These are phyloP conservation scores for Fusarium protoensiforme DNA, from an alignment of 2,329 filamentous ascomycete genomes.

Conservation along the genomic window DNA sequence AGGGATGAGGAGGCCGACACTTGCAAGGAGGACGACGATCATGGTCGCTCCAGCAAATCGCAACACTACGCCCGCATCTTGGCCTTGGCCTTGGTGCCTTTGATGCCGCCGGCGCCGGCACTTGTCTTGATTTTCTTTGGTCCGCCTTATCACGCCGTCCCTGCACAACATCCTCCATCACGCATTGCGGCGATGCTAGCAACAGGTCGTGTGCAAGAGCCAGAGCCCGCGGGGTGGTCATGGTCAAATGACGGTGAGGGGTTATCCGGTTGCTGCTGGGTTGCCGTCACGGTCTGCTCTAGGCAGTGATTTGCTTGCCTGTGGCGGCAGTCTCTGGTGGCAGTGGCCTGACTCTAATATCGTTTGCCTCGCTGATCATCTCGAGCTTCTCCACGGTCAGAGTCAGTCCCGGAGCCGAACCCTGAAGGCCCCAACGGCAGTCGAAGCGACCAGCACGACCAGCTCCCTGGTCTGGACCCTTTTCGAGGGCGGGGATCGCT, in stretches of 20 bases:
- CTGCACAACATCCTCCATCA: conserved; percentile 35
- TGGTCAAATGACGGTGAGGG: conserved; percentile 42
- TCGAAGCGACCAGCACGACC: conserved; percentile 2
- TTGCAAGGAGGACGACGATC: conserved; percentile 22
- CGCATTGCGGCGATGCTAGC: neutral
- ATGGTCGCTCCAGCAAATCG: conserved; percentile 24
- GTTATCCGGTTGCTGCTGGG: conserved; percentile 9
- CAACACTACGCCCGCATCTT: conserved; percentile 26
- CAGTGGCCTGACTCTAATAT: conserved; percentile 3
- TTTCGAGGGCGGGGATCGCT: conserved; percentile 23
- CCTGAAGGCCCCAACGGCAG: neutral
- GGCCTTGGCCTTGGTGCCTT: conserved; percentile 33
- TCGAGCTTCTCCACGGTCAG: neutral
- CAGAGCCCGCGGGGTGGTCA: conserved; percentile 16
- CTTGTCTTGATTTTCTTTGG: conserved; percentile 31
- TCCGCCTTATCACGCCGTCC: conserved; percentile 28
- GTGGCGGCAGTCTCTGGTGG: neutral
- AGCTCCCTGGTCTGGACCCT: conserved; percentile 27
- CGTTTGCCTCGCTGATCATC: neutral
- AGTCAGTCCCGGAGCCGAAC: neutral
- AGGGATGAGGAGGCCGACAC: neutral
- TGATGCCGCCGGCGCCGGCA: conserved; percentile 38
- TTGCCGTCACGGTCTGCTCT: neutral
- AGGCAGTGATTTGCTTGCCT: conserved; percentile 9
- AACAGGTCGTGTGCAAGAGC: conserved; percentile 21